phyloP scores from a whole-genome alignment of 768 basidiomycete genomes.

The Tricholoma sp. region DNA sequence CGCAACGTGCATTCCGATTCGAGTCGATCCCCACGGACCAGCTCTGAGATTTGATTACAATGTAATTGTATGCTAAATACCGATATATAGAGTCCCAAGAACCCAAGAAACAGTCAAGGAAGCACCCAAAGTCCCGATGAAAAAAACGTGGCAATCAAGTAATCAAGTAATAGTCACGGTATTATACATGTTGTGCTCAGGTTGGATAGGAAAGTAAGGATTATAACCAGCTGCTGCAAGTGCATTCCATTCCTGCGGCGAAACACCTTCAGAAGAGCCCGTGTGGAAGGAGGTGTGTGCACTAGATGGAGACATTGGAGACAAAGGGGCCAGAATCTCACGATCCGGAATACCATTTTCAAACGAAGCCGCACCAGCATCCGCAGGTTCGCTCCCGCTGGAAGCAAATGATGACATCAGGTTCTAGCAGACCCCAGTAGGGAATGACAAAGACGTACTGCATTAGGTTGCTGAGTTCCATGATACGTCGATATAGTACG shows the following conservation, averaged over 20 bases:
- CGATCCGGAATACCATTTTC: conserved; percentile 61
- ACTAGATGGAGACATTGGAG: conserved; percentile 48
- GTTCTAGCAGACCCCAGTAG: neutral
- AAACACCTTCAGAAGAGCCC: conserved; percentile 41
- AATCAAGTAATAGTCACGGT: conserved; percentile 48
- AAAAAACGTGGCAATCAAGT: conserved; percentile 27
- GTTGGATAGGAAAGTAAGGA: conserved; percentile 60
- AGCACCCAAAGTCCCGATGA: neutral
- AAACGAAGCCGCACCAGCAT: conserved; percentile 43
- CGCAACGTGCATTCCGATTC: conserved; percentile 52
- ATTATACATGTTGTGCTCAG: conserved; percentile 51
- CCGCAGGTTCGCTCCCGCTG: conserved; percentile 49
- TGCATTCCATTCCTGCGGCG: conserved; percentile 59
- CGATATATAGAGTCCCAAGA: conserved; percentile 6
- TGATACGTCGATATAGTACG: conserved; percentile 50
- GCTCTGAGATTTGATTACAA: conserved; percentile 8
- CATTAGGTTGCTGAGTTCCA: conserved; percentile 57
- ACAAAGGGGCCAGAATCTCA: conserved; percentile 53
- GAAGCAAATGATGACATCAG: conserved; percentile 6
- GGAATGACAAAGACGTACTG: conserved; percentile 46
- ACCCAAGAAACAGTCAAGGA: conserved; percentile 6
- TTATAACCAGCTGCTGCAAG: conserved; percentile 55
- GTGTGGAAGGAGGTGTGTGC: conserved; percentile 42
- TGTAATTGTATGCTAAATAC: conserved; percentile 18
- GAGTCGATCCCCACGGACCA: conserved; percentile 16